Conservation (phyloP, 148 eudicot species). For the Rheum nobile region DNA sequence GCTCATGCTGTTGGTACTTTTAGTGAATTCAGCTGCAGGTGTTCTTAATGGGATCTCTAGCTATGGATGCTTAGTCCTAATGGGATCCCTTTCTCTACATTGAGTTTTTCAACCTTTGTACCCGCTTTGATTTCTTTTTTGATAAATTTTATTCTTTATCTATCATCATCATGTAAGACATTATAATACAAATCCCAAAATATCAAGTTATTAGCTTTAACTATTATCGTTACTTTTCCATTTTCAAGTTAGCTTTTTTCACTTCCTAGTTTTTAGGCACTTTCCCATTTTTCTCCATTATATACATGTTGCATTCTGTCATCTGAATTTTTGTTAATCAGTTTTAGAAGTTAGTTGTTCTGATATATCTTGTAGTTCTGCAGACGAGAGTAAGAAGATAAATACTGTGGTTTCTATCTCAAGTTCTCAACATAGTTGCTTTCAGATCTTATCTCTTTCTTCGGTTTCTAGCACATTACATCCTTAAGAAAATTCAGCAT, state of each 20-base stretch:
- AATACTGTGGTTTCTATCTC: background rate
- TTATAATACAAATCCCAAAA: too few species aligned
- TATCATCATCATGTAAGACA: too few species aligned
- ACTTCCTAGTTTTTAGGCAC: background rate
- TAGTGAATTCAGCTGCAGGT: background rate
- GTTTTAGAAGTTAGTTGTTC: background rate
- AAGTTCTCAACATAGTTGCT: background rate
- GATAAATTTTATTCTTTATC: background rate
- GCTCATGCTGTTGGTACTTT: background rate
- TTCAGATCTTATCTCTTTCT: background rate
- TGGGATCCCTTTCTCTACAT: background rate
- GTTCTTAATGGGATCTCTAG: background rate
- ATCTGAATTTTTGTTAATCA: background rate
- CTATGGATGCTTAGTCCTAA: background rate
- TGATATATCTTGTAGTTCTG: background rate
- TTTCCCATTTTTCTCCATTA: background rate
- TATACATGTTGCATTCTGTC: background rate
- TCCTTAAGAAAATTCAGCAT: background rate
- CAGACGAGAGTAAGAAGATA: background rate
- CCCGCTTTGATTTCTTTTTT: background rate
- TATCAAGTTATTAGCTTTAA: too few species aligned
- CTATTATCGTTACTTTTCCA: too few species aligned
- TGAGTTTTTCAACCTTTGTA: background rate
- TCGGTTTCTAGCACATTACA: background rate
- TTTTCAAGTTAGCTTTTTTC: too few species aligned